Evolutionary conservation across 345 rosid species (phyloP).

Genomic region (Chamaenerion angustifolium): DNA sequence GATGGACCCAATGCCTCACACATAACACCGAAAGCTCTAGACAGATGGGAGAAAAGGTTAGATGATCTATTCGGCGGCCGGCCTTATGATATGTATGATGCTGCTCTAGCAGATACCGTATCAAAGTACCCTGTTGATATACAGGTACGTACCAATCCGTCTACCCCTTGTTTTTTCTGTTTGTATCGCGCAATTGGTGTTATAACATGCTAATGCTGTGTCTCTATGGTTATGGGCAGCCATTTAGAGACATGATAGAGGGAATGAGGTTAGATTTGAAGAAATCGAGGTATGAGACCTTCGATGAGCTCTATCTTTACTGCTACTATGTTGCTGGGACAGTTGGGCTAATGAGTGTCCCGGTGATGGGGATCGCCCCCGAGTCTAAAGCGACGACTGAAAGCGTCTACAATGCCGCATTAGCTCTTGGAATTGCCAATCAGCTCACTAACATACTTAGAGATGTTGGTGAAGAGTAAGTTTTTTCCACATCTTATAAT

Average conservation of each 20-base stretch:
- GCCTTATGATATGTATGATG: slow-evolving; percentile 35
- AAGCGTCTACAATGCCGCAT: slow-evolving; percentile 34
- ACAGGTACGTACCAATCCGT: slow-evolving; percentile 26
- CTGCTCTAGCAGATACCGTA: slow-evolving; percentile 33
- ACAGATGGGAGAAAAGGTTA: slow-evolving; percentile 33
- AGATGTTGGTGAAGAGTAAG: slow-evolving; percentile 54
- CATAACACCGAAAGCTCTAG: slow-evolving; percentile 38
- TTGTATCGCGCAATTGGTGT: neutral
- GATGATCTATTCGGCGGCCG: slow-evolving; percentile 30
- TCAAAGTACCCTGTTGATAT: slow-evolving; percentile 33
- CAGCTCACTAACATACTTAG: slow-evolving; percentile 47
- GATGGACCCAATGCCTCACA: slow-evolving; percentile 41
- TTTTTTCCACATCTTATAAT: no score
- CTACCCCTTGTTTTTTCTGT: neutral
- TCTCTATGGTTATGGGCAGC: slow-evolving; percentile 10
- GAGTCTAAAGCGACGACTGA: slow-evolving; percentile 36
- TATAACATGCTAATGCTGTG: neutral
- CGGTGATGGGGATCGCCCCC: slow-evolving; percentile 40
- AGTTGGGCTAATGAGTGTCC: slow-evolving; percentile 43
- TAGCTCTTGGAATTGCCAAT: slow-evolving; percentile 42
- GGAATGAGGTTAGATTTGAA: slow-evolving; percentile 36
- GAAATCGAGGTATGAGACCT: slow-evolving; percentile 28
- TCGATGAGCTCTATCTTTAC: slow-evolving; percentile 46
- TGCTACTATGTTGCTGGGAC: slow-evolving; percentile 49
- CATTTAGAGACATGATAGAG: slow-evolving; percentile 45